Evolutionary conservation across 805 yeast species (phyloP), one percentile per base, ranked within the genome.

Genomic region (Metschnikowia chrysomelidarum): DNA sequence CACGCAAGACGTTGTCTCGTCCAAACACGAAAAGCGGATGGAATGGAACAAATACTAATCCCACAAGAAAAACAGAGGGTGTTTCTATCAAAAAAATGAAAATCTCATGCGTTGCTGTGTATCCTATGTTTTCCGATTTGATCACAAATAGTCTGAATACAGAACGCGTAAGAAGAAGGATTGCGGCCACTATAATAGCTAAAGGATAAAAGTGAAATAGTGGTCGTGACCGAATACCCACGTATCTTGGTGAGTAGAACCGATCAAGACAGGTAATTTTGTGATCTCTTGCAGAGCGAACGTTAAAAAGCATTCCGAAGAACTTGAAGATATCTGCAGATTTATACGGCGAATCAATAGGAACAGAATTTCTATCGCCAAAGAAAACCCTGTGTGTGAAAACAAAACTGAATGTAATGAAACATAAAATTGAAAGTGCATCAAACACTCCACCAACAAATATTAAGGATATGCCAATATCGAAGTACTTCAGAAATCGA

Each of bases 1-100:
- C n/a, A n/a, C n/a, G 21, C 24, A 44, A 38, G 12, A 40, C 37
- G 12, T 53, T 56, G 2, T 50, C 42, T 7, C 40, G 32, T 17
- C 72, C 71, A 31, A 62, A 53, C 2, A 56, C 63, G 46, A 56
- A 54, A 8, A 54, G 54, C 3, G 71, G 72, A 44, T 64, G 71
- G 57, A 66, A 66, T 1, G 61, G 60, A 22, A 62, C 37, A 30
- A 64, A 60, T 10, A 60, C 34, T 14, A 66, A 15, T 2, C 67
- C 69, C 8, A 59, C 56, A 11, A 60, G 34, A 2, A 65, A 59
- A 21, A 64, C 50, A 63, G 64, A 56, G 2, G 52, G 29, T 0
- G 70, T 67, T 43, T 66, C 71, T 27, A 67, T 54, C 3, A 56
- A 56, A 62, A 64, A 57, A 19, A 66, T 34, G 41, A 38, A 66